phyloP scores from a whole-genome alignment of 495 filamentous ascomycete genomes.

The Lasiosphaeria ovina region DNA sequence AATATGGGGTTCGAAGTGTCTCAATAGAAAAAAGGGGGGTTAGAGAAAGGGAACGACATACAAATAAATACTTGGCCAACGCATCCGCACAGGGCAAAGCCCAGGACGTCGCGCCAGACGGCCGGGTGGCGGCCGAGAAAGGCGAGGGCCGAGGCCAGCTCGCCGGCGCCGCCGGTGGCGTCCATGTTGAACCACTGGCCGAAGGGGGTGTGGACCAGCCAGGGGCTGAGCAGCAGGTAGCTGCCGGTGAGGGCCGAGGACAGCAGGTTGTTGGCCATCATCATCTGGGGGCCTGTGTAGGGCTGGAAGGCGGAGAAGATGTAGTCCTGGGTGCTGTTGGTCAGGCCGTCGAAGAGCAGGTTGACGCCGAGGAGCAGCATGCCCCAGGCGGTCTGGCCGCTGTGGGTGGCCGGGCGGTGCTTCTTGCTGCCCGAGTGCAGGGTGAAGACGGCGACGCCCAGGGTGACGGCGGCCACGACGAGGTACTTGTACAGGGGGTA shows the following conservation, averaged over 20 bases:
- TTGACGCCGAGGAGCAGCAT: constrained; percentile 86
- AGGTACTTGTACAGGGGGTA: constrained; percentile 97
- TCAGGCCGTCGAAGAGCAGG: constrained; percentile 90
- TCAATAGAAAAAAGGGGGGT: constrained; percentile 1
- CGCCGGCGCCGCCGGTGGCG: constrained; percentile 56
- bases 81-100: constrained; percentile 89
- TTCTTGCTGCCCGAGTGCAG: constrained; percentile 72
- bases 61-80: constrained; percentile 96
- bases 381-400: constrained; percentile 60
- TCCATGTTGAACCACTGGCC: constrained; percentile 68
- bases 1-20: too few relatives aligned
- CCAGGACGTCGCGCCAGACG: constrained; percentile 80
- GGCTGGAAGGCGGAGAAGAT: constrained; percentile 76
- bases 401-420: constrained; percentile 39
- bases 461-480: constrained; percentile 85
- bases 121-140: constrained; percentile 77
- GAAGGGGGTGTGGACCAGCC: constrained; percentile 63
- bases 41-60: constrained; percentile 35
- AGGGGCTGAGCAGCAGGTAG: constrained; percentile 78
- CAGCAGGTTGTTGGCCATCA: constrained; percentile 95
- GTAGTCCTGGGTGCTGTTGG: constrained; percentile 94
- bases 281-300: constrained; percentile 95
- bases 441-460: constrained; percentile 92
- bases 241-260: constrained; percentile 67
- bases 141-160: constrained; percentile 72